Evolutionary conservation across 1,284 basidiomycete genomes (phyloP), one percentile per base, ranked within the genome.

Genomic region (Rhodotorula sp.): DNA sequence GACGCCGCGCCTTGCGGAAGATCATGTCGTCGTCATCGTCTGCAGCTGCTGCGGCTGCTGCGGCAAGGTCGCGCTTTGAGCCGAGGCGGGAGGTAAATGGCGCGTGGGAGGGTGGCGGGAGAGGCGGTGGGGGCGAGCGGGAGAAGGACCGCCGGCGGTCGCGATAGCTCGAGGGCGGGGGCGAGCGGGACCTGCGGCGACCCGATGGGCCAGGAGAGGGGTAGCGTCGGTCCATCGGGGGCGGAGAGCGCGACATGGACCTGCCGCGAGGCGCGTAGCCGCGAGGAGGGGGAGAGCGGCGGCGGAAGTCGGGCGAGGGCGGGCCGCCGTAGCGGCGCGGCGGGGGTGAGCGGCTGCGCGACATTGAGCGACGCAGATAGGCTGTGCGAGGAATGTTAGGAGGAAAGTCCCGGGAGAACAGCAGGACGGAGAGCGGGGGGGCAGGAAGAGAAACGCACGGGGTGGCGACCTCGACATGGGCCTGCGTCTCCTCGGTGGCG

Each of bases 401-500:
- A 13, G 27, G 15, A 34, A 1, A 9, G 5, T 3, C n/a, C 19
- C 13, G 25, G 27, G 10, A 22, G 13, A 12, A n/a, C 6, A 13
- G 27, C n/a, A n/a, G n/a, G n/a, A n/a, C n/a, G n/a, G n/a, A n/a
- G n/a, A n/a, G n/a, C n/a, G n/a, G n/a, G n/a, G n/a, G n/a, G n/a
- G n/a, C 15, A 10, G 37, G 17, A n/a, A 41, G 17, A 15, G 22
- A 6, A 25, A 53, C 61, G 36, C 27, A 67, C 66, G 66, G 9
- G 66, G 66, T 3, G 66, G 66, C 21, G 66, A 67, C 54, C 61
- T 61, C 25, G 60, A 67, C 32, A 62, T 19, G 37, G 15, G 36
- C 27, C 61, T 39, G n/a, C 61, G 48, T 7, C 66, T 29, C 22
- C 36, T 22, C n/a, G 54, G 60, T 29, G 60, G 61, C 66, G 60